Evolutionary conservation across 2,329 filamentous ascomycete genomes (phyloP).

Genomic region (Aspergillus caelatus): DNA sequence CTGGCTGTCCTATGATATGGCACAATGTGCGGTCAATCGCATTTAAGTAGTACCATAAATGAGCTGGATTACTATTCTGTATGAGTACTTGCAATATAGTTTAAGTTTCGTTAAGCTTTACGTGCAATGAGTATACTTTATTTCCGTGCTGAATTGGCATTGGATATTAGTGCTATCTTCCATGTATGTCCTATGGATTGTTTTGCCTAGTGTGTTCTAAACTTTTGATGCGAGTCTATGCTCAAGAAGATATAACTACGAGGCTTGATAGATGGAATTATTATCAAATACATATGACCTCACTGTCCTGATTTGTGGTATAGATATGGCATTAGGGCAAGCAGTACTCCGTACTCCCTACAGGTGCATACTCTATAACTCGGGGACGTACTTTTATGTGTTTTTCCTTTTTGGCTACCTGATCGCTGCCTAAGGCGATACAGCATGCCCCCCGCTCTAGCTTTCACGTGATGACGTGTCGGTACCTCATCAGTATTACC

Average conservation of each 20-base stretch:
- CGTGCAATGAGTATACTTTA: not conserved
- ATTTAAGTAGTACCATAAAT: not conserved
- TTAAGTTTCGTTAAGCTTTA: not conserved
- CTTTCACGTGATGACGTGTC: constrained; percentile 17
- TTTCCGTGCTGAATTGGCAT: not conserved
- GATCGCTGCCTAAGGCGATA: not conserved
- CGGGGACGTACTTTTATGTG: no score
- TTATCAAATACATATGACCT: not conserved
- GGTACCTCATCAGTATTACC: constrained; percentile 6
- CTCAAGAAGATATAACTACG: not conserved
- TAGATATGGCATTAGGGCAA: not conserved
- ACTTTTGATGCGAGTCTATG: not conserved
- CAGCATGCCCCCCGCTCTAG: not conserved
- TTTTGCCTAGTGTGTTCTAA: not conserved
- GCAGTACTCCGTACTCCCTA: not conserved
- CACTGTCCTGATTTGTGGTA: not conserved
- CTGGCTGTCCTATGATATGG: not conserved
- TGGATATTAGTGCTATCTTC: not conserved
- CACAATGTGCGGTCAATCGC: not conserved
- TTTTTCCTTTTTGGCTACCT: not conserved
- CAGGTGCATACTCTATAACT: no score
- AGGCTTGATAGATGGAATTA: not conserved
- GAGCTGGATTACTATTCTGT: not conserved
- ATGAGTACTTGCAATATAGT: not conserved
- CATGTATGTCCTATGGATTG: not conserved